Evolutionary conservation across 75 land plant species (phyloP).

Genomic region (Gnetum montanum): DNA sequence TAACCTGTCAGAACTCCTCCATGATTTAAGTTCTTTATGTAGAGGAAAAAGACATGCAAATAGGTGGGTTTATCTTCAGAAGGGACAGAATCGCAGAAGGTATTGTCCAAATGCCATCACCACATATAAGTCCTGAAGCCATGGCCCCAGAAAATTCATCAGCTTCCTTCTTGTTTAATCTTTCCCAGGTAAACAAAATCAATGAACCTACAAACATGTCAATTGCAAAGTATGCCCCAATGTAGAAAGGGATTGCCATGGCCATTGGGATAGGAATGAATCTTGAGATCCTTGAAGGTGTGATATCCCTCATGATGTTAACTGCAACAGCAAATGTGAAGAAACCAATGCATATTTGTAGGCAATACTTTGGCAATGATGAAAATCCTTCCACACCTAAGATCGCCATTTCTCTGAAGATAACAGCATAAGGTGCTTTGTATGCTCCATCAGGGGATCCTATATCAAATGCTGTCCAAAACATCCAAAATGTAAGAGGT

Average conservation of each 20-base stretch:
- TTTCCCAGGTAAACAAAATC: conserved; percentile 51
- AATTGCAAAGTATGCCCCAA: conserved; percentile 70
- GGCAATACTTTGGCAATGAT: conserved; percentile 57
- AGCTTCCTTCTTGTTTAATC: conserved; percentile 32
- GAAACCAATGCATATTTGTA: conserved; percentile 25
- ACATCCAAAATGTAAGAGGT: conserved; percentile 69
- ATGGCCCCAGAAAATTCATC: conserved; percentile 48
- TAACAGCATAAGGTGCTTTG: conserved; percentile 52
- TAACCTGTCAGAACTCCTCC: too few relatives aligned
- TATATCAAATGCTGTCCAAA: conserved; percentile 53
- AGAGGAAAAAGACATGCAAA: conserved; percentile 61
- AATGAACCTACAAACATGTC: conserved; percentile 72
- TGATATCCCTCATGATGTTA: conserved; percentile 28
- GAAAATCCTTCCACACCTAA: conserved; percentile 59
- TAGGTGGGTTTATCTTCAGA: conserved; percentile 42
- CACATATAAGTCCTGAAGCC: conserved; percentile 79
- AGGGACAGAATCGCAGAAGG: conserved; percentile 63
- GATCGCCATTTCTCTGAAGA: conserved; percentile 59
- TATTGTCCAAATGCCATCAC: conserved; percentile 72
- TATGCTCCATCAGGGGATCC: conserved; percentile 60
- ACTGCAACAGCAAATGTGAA: conserved; percentile 39
- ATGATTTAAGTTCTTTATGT: conserved; percentile 7
- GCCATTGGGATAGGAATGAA: conserved; percentile 77
- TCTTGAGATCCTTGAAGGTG: conserved; percentile 17
- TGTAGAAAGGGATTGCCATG: conserved; percentile 77